phyloP scores from a whole-genome alignment of 1,284 basidiomycete genomes.

The Schizophyllum amplum region DNA sequence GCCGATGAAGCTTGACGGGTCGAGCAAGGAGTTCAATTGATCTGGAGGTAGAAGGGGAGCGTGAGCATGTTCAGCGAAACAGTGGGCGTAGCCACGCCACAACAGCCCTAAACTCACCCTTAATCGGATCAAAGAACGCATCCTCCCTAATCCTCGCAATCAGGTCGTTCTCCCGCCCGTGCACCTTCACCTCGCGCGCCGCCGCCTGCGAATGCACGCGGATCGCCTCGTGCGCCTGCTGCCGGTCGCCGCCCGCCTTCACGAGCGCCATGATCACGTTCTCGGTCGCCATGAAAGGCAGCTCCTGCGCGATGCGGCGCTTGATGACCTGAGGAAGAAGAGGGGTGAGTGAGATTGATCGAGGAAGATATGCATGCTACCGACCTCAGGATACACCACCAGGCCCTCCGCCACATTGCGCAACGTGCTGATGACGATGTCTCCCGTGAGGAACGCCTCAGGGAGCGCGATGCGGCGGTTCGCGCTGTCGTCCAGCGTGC shows the following conservation, averaged over 20 bases:
- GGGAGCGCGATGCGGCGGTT: constrained; percentile 95
- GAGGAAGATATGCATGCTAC: too few species aligned
- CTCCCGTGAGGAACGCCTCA: constrained; percentile 95
- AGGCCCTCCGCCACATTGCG: constrained; percentile 97
- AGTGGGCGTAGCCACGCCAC: too few species aligned
- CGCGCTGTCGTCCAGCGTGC: constrained; percentile 93
- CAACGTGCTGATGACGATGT: constrained; percentile 91
- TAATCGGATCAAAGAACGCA: constrained; percentile 64
- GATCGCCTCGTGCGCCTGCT: constrained; percentile 96
- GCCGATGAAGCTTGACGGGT: constrained; percentile 84
- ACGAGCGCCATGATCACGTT: constrained; percentile 99
- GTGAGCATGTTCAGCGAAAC: too few species aligned
- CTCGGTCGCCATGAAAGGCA: constrained; percentile 99
- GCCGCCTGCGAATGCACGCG: constrained; percentile 96
- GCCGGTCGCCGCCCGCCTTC: constrained; percentile 90
- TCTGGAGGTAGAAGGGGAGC: too few species aligned
- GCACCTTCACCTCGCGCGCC: constrained; percentile 88
- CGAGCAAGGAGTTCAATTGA: constrained; percentile 55
- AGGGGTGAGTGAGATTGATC: too few species aligned
- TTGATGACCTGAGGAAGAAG: constrained; percentile 94
- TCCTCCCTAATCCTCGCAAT: constrained; percentile 78
- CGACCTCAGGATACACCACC: constrained; percentile 88
- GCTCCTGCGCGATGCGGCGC: constrained; percentile 86
- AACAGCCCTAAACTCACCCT: constrained; percentile 66
- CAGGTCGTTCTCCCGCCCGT: constrained; percentile 94